A percentile compares a stretch with the other conserved stretches of the same genome.
Evolutionary conservation across 2,329 filamentous ascomycete species (phyloP).

Genomic region (Ascocoryne sarcoides): DNA sequence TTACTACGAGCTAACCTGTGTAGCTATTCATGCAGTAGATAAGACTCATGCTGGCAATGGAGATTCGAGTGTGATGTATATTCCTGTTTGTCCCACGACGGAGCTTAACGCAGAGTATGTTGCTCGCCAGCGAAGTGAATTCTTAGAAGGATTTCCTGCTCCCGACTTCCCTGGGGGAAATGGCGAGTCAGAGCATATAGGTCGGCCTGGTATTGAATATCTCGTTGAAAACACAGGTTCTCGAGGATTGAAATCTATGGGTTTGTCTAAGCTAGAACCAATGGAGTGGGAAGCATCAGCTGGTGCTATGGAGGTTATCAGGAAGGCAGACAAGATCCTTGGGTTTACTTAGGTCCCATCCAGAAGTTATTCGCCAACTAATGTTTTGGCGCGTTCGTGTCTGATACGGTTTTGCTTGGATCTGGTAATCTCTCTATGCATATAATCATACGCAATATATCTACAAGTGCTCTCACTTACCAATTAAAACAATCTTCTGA

Average conservation of each 20-base stretch:
- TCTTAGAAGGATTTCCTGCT: constrained; percentile 56
- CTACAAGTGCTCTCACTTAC: too few species aligned
- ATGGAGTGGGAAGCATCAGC: constrained; percentile 1
- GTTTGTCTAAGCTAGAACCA: constrained; percentile 32
- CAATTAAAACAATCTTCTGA: too few species aligned
- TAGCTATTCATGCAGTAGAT: constrained; percentile 64
- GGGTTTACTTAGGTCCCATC: neutral
- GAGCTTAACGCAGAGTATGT: constrained; percentile 65
- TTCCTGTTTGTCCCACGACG: constrained; percentile 77
- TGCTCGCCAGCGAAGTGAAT: constrained; percentile 59
- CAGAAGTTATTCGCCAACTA: too few species aligned
- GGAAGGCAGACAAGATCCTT: neutral
- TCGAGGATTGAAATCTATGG: constrained; percentile 48
- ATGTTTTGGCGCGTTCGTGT: too few species aligned
- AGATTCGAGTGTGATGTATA: constrained; percentile 83
- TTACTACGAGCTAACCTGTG: neutral
- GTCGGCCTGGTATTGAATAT: constrained; percentile 29
- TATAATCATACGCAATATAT: too few species aligned
- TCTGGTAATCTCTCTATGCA: too few species aligned
- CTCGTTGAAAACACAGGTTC: constrained; percentile 37
- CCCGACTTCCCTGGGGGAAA: constrained; percentile 66
- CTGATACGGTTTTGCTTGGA: too few species aligned
- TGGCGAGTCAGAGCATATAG: constrained; percentile 51
- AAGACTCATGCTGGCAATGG: constrained; percentile 59
- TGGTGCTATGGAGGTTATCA: neutral